phyloP scores from a whole-genome alignment of 139 green algal species.

The Diplosphaera chodatii region DNA sequence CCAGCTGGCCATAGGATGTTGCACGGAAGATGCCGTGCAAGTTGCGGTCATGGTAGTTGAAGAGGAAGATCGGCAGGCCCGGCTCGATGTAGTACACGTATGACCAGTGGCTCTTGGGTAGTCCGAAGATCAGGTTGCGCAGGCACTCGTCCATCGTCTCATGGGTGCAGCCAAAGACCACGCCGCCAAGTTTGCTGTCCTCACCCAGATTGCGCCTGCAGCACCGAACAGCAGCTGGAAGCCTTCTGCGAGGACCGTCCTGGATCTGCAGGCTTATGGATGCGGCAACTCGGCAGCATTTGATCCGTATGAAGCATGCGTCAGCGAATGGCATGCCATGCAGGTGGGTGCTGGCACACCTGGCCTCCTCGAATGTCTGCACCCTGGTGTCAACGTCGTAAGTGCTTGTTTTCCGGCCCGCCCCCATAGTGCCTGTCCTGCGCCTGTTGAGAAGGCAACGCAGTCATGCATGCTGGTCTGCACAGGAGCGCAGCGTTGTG shows the following conservation, averaged over 20 bases:
- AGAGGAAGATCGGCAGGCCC: conserved; percentile 54
- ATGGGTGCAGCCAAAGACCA: conserved; percentile 46
- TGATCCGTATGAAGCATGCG: no score
- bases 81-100: conserved; percentile 46
- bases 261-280: no score
- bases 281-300: no score
- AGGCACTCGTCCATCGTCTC: conserved; percentile 35
- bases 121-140: conserved; percentile 28
- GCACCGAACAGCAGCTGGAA: not conserved
- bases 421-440: conserved; percentile 10
- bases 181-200: conserved; percentile 18
- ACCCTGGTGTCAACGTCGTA: conserved; percentile 27
- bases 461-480: no score
- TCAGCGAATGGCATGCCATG: no score
- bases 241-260: no score
- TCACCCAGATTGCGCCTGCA: conserved; percentile 21
- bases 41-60: conserved; percentile 44
- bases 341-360: not conserved
- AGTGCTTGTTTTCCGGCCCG: conserved; percentile 24
- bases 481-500: no score
- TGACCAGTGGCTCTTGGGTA: conserved; percentile 38
- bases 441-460: no score
- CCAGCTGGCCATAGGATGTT: conserved; percentile 16
- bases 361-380: not conserved
- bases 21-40: conserved; percentile 51